phyloP scores from a whole-genome alignment of 257 asterid genomes.

The Plantago major region DNA sequence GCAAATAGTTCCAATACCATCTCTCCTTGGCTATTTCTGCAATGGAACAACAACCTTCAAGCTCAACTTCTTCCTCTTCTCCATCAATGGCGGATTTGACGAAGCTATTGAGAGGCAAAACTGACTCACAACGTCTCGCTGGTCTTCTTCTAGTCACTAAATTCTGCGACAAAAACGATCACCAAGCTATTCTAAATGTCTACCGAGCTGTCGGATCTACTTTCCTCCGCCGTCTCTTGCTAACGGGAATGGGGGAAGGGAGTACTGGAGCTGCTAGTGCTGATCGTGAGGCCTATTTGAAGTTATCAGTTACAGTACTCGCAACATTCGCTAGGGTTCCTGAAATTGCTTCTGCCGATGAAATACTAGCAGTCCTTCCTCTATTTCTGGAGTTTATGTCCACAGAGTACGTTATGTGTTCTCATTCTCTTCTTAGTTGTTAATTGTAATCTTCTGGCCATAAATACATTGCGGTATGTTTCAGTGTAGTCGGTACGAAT shows the following conservation, averaged over 20 bases:
- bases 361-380: constrained; percentile 55
- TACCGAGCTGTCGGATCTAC: constrained; percentile 63
- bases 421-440: neutral
- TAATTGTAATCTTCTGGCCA: too few species aligned
- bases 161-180: constrained; percentile 63
- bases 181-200: constrained; percentile 46
- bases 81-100: constrained; percentile 53
- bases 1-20: neutral
- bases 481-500: too few species aligned
- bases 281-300: constrained; percentile 62
- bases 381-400: constrained; percentile 50
- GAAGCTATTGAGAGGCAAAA: constrained; percentile 58
- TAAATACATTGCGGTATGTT: too few species aligned
- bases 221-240: constrained; percentile 73
- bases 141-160: constrained; percentile 78
- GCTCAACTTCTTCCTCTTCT: constrained; percentile 16
- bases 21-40: neutral
- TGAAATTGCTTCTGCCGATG: constrained; percentile 61
- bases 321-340: constrained; percentile 70
- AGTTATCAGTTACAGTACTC: constrained; percentile 60
- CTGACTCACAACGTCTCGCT: constrained; percentile 78
- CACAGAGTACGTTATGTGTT: constrained; percentile 35
- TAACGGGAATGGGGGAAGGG: constrained; percentile 62
- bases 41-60: constrained; percentile 13
- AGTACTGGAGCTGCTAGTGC: constrained; percentile 26